phyloP scores from a whole-genome alignment of 192 early-diverging fungal species.

The Podila horticola region DNA sequence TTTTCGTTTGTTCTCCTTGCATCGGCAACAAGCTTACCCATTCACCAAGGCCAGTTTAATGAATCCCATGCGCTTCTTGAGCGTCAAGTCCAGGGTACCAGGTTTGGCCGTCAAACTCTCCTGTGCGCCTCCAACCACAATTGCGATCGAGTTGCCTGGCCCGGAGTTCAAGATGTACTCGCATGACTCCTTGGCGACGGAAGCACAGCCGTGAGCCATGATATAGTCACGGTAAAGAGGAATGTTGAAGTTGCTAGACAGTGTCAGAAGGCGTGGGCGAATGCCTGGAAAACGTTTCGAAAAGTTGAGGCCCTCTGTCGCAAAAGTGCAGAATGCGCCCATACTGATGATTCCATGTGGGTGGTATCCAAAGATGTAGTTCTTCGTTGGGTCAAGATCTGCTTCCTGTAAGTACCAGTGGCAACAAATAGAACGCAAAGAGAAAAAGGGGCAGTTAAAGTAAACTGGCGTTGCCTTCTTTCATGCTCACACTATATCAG shows the following conservation, averaged over 20 bases:
- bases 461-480: too few species aligned
- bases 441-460: too few species aligned
- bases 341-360: constrained; percentile 89
- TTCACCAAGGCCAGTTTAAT: constrained; percentile 85
- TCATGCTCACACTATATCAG: too few species aligned
- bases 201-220: constrained; percentile 78
- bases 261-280: constrained; percentile 79
- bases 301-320: constrained; percentile 81
- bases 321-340: constrained; percentile 84
- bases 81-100: constrained; percentile 69
- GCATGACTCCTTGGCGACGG: constrained; percentile 76
- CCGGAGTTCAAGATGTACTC: constrained; percentile 76
- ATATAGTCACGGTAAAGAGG: constrained; percentile 88
- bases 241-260: constrained; percentile 83
- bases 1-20: not conserved
- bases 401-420: constrained; percentile 57
- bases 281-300: constrained; percentile 82
- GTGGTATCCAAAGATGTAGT: constrained; percentile 92
- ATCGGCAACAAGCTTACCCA: constrained; percentile 22
- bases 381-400: constrained; percentile 81
- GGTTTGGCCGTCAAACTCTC: constrained; percentile 81
- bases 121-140: constrained; percentile 91
- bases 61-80: constrained; percentile 87
- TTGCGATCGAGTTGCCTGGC: constrained; percentile 72
- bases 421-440: too few species aligned